Conservation (phyloP, 2,329 filamentous ascomycete genomes). For the Colletotrichum destructivum region DNA sequence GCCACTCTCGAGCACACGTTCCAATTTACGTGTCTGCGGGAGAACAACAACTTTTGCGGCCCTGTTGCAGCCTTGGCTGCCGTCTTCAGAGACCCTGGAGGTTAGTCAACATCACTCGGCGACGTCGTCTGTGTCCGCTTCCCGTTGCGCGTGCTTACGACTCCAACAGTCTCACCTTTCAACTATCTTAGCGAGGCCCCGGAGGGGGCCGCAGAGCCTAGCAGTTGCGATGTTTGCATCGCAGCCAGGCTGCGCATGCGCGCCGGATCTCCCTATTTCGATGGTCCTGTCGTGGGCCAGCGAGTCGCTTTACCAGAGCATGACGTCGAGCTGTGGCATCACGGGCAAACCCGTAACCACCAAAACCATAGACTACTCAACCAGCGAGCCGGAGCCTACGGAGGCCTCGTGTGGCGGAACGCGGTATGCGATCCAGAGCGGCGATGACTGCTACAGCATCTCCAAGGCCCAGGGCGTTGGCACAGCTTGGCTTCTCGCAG, state of each 20-base stretch:
- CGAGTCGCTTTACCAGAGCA: constrained; percentile 43
- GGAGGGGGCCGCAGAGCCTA: constrained; percentile 23
- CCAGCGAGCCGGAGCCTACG: constrained; percentile 33
- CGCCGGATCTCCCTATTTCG: constrained; percentile 45
- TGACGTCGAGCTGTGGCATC: constrained; percentile 46
- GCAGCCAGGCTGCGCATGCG: constrained; percentile 43
- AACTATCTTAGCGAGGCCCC: constrained; percentile 42
- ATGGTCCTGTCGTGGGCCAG: constrained; percentile 44
- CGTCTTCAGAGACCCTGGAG: constrained; percentile 39
- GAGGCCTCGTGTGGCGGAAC: constrained; percentile 36
- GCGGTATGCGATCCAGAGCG: constrained; percentile 42
- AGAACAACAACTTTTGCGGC: constrained; percentile 40
- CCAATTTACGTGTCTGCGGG: constrained; percentile 40
- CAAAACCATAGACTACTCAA: constrained; percentile 37
- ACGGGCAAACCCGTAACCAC: constrained; percentile 40
- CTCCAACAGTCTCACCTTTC: constrained; percentile 27
- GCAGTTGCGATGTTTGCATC: constrained; percentile 43
- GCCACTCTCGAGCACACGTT: constrained; percentile 36
- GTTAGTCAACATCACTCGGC: constrained; percentile 4
- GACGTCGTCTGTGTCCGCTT: too few species aligned
- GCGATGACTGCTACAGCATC: constrained; percentile 44
- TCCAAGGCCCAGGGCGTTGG: constrained; percentile 40
- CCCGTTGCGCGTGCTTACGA: too few species aligned
- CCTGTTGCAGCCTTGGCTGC: constrained; percentile 40
- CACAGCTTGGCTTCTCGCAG: constrained; percentile 44